A percentile compares a stretch with the other conserved stretches of the same genome.
Evolutionary conservation across 108 stramenopile genomes (phyloP).

Genomic region (Skeletonema potamos): DNA sequence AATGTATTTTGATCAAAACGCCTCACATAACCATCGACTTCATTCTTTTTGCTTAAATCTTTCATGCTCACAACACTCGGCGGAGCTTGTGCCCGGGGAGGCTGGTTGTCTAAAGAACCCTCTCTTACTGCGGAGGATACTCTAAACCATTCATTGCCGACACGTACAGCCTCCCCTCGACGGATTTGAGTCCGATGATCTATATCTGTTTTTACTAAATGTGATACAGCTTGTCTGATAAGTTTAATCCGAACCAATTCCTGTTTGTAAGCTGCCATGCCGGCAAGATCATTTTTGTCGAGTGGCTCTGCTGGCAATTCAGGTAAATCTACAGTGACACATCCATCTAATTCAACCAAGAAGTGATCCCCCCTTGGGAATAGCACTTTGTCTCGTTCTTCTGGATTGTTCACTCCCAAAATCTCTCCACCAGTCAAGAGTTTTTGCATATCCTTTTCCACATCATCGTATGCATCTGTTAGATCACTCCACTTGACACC

Average conservation of each 20-base stretch:
- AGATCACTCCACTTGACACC: constrained; percentile 66
- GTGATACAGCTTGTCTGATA: constrained; percentile 8
- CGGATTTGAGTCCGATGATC: constrained; percentile 74
- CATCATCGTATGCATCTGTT: constrained; percentile 75
- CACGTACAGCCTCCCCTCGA: constrained; percentile 77
- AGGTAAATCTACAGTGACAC: constrained; percentile 37
- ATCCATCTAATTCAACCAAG: constrained; percentile 84
- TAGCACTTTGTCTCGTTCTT: constrained; percentile 73
- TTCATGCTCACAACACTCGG: constrained; percentile 60
- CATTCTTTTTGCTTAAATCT: constrained; percentile 75
- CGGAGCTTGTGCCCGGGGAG: constrained; percentile 76
- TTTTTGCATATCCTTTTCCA: constrained; percentile 65
- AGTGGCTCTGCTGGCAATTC: constrained; percentile 1
- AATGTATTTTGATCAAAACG: constrained; percentile 52
- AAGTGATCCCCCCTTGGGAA: constrained; percentile 83
- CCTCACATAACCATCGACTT: constrained; percentile 80
- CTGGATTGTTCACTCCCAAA: constrained; percentile 67
- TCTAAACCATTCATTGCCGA: constrained; percentile 84
- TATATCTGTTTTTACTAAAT: constrained; percentile 60
- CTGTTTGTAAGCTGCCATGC: not conserved
- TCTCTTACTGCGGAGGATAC: constrained; percentile 71
- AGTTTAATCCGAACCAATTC: not conserved
- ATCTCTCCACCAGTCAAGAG: constrained; percentile 76
- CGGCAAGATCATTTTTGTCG: not conserved
- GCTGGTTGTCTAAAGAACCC: constrained; percentile 69